Percentiles rank a stretch among this genome's conserved stretches.
Conservation (phyloP, 2,329 filamentous ascomycete genomes). For the Pseudopyricularia cyperi region DNA sequence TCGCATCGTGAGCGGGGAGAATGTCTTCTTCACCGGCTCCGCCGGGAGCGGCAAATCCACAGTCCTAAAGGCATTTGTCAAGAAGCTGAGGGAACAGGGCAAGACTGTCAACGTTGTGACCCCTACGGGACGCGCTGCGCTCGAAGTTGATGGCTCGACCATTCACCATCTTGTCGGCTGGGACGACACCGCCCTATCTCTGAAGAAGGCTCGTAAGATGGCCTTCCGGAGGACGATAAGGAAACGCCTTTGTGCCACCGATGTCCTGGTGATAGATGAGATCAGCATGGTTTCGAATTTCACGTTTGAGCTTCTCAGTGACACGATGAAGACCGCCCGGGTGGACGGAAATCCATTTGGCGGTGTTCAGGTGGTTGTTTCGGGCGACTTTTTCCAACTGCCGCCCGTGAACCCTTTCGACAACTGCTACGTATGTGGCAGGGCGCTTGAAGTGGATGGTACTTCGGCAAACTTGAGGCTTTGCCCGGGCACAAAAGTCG, state of each 20-base stretch:
- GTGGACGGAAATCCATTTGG: constrained; percentile 18
- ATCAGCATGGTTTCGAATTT: constrained; percentile 51
- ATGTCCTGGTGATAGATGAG: constrained; percentile 52
- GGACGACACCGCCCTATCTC: constrained; percentile 9
- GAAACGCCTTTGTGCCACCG: constrained; percentile 25
- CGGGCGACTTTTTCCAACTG: constrained; percentile 48
- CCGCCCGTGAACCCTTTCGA: constrained; percentile 45
- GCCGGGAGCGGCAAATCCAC: constrained; percentile 49
- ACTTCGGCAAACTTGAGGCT: not conserved
- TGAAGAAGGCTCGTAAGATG: constrained; percentile 8
- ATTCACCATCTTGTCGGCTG: constrained; percentile 45
- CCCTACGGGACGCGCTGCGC: constrained; percentile 45
- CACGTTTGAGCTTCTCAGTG: constrained; percentile 37
- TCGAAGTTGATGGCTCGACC: constrained; percentile 42
- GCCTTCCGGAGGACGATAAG: constrained; percentile 18
- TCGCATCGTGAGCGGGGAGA: constrained; percentile 33
- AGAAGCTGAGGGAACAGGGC: constrained; percentile 18
- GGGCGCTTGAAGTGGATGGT: constrained; percentile 10
- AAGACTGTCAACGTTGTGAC: constrained; percentile 37
- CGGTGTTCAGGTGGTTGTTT: constrained; percentile 41
- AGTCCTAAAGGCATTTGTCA: constrained; percentile 34
- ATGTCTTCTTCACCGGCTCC: constrained; percentile 53
- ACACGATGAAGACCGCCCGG: constrained; percentile 26
- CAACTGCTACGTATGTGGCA: constrained; percentile 35
- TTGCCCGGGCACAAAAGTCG: not conserved